A percentile compares a stretch with the other conserved stretches of the same genome.
Conservation (phyloP, 2,329 filamentous ascomycete genomes). For the Stylonectria norvegica region DNA sequence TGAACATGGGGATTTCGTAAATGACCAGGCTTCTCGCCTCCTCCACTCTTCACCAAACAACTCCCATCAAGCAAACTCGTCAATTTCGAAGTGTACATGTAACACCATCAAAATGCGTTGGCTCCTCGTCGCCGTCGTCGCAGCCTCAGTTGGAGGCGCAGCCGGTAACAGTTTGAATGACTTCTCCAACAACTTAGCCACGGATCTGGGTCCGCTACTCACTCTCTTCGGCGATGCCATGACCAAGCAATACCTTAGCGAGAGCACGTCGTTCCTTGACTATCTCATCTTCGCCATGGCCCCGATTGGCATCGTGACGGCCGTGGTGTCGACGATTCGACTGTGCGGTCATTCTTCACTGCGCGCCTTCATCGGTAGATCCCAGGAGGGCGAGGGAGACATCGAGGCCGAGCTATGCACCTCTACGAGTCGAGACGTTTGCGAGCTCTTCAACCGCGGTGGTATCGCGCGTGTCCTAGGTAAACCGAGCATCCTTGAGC, state of each 20-base stretch:
- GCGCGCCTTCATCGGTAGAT: slow-evolving; percentile 38
- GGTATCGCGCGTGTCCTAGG: slow-evolving; percentile 33
- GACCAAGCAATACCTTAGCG: slow-evolving; percentile 38
- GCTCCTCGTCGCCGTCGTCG: too few species aligned
- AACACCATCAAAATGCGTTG: too few species aligned
- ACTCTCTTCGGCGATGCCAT: slow-evolving; percentile 38
- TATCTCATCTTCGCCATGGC: slow-evolving; percentile 34
- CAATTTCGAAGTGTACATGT: too few species aligned
- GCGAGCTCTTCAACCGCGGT: slow-evolving; percentile 36
- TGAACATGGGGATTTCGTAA: too few species aligned
- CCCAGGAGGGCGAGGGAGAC: slow-evolving; percentile 31
- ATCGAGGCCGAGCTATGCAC: slow-evolving; percentile 40
- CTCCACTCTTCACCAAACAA: too few species aligned
- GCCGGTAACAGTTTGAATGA: too few species aligned
- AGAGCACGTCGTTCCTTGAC: slow-evolving; percentile 28
- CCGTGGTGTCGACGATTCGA: slow-evolving; percentile 31
- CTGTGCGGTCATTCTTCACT: slow-evolving; percentile 30
- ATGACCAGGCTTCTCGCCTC: too few species aligned
- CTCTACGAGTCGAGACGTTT: slow-evolving; percentile 38
- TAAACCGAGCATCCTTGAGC: slow-evolving; percentile 30
- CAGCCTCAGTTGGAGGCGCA: too few species aligned
- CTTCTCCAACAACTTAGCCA: slow-evolving; percentile 35
- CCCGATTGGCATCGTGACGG: slow-evolving; percentile 39
- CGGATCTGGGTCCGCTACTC: slow-evolving; percentile 33
- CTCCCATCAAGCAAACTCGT: too few species aligned